phyloP scores from a whole-genome alignment of 768 basidiomycete species.

The Mycena kentingensis region DNA sequence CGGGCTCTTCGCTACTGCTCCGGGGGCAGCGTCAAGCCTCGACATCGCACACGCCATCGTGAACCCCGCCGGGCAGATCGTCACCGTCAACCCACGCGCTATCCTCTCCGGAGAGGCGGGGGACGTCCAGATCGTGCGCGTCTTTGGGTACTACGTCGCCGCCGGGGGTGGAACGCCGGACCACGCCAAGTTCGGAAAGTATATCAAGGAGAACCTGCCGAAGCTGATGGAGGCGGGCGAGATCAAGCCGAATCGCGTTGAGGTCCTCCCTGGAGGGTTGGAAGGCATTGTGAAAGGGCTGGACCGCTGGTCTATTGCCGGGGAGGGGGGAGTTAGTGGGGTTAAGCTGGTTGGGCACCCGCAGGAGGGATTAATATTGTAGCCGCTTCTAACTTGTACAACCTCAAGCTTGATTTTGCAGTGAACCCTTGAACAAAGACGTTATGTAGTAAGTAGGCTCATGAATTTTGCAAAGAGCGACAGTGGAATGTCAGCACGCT shows the following conservation, averaged over 20 bases:
- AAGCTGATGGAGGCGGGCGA: conserved; percentile 35
- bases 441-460: too few relatives aligned
- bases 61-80: not conserved
- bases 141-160: conserved; percentile 12
- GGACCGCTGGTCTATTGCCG: too few relatives aligned
- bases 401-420: too few relatives aligned
- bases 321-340: too few relatives aligned
- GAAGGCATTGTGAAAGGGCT: conserved; percentile 45
- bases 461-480: too few relatives aligned
- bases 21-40: not conserved
- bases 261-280: conserved; percentile 44
- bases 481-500: too few relatives aligned
- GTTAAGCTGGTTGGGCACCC: too few relatives aligned
- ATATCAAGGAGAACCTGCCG: conserved; percentile 22
- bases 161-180: conserved; percentile 26
- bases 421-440: too few relatives aligned
- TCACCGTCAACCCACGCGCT: not conserved
- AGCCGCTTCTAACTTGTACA: too few relatives aligned
- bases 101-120: not conserved
- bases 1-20: not conserved
- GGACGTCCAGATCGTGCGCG: not conserved
- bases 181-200: conserved; percentile 20
- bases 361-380: too few relatives aligned
- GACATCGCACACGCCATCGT: conserved; percentile 9
- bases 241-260: conserved; percentile 48